Evolutionary conservation across 2,329 filamentous ascomycete genomes (phyloP).

Genomic region (Diaporthe aspalathi): DNA sequence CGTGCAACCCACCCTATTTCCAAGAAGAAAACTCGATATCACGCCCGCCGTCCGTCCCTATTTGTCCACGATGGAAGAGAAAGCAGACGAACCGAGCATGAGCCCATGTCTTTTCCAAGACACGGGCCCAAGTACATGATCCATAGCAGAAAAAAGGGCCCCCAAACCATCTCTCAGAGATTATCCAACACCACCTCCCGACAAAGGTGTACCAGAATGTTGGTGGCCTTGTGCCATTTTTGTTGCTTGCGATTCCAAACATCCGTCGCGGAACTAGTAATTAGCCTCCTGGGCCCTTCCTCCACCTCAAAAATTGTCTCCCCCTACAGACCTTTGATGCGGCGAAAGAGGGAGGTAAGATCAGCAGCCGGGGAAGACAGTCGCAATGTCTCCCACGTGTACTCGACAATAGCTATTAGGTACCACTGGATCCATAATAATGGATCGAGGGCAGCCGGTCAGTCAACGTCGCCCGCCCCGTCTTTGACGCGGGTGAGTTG

Average conservation of each 20-base stretch:
- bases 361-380: slow-evolving; percentile 23
- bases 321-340: slow-evolving; percentile 41
- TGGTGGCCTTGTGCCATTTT: slow-evolving; percentile 29
- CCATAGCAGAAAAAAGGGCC: slow-evolving; percentile 17
- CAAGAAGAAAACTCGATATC: slow-evolving; percentile 17
- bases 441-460: slow-evolving; percentile 46
- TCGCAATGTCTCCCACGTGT: slow-evolving; percentile 29
- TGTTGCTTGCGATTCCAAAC: slow-evolving; percentile 38
- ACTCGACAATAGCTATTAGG: slow-evolving; percentile 41
- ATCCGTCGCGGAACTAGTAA: slow-evolving; percentile 42
- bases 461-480: slow-evolving; percentile 11
- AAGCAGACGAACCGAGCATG: slow-evolving; percentile 11
- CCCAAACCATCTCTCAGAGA: slow-evolving; percentile 39
- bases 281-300: slow-evolving; percentile 47
- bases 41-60: slow-evolving; percentile 20
- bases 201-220: slow-evolving; percentile 40
- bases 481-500: slow-evolving; percentile 42
- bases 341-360: slow-evolving; percentile 14
- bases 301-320: slow-evolving; percentile 35
- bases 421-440: slow-evolving; percentile 44
- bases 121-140: slow-evolving; percentile 29
- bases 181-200: slow-evolving; percentile 40
- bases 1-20: slow-evolving; percentile 30
- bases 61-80: slow-evolving; percentile 16
- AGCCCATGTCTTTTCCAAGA: slow-evolving; percentile 14